These are phyloP conservation scores for Candida parachauliodes DNA, from an alignment of 805 yeast species.

Conservation along the genomic window DNA sequence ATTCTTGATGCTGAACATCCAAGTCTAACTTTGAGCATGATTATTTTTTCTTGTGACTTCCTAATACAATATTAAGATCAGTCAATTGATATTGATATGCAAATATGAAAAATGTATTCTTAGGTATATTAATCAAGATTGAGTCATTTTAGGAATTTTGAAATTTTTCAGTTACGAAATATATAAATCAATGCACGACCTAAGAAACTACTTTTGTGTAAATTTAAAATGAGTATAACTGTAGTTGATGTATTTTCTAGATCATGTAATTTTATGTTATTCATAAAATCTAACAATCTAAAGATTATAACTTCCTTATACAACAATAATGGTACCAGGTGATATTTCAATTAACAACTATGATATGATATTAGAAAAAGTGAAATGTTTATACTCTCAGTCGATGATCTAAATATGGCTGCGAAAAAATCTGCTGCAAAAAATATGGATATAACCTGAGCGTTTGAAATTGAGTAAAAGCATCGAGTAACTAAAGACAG, in stretches of 20 bases:
- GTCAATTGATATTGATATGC: constrained; percentile 3
- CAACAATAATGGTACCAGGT: no score
- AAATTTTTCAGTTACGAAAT: constrained; percentile 3
- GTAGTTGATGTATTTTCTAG: not conserved
- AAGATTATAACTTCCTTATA: not conserved
- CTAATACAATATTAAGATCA: not conserved
- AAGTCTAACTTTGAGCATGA: not conserved
- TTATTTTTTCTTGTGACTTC: not conserved
- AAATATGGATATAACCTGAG: not conserved
- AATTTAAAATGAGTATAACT: no score
- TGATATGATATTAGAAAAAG: no score
- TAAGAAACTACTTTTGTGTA: not conserved
- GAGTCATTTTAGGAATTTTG: constrained; percentile 4
- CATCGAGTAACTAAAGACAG: not conserved
- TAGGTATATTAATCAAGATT: not conserved
- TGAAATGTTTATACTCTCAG: no score
- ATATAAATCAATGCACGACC: not conserved
- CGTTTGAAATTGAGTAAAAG: not conserved
- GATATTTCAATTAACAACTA: not conserved
- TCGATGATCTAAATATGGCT: no score
- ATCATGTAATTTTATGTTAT: not conserved
- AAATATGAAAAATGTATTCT: constrained; percentile 1
- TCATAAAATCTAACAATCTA: constrained; percentile 1
- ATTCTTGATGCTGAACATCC: not conserved
- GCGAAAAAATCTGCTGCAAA: constrained; percentile 4